A percentile compares a stretch with the other conserved stretches of the same genome.
Evolutionary conservation across 2,329 filamentous ascomycete genomes (phyloP).

Genomic region (Hawksworthiomyces lignivorus): DNA sequence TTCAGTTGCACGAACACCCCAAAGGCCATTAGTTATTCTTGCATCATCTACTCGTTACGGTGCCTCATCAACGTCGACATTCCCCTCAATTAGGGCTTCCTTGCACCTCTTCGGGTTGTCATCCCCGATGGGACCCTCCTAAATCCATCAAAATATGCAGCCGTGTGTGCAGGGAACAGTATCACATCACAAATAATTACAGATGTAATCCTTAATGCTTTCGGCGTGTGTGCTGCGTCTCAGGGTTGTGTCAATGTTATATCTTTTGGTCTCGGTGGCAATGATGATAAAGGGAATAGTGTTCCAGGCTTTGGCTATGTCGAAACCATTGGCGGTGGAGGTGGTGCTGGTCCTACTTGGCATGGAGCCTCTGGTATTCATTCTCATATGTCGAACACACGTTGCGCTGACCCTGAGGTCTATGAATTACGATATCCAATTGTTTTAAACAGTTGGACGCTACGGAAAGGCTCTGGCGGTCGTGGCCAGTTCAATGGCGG

Average conservation of each 20-base stretch:
- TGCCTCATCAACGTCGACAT: slow-evolving; percentile 28
- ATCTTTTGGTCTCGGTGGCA: slow-evolving; percentile 17
- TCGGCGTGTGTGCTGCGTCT: slow-evolving; percentile 17
- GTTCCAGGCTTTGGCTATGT: slow-evolving; percentile 15
- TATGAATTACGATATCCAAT: slow-evolving; percentile 28
- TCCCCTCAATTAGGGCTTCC: slow-evolving; percentile 31
- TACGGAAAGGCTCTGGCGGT: slow-evolving; percentile 23
- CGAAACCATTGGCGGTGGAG: slow-evolving; percentile 25
- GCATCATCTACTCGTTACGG: slow-evolving; percentile 29
- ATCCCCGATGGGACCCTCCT: slow-evolving; percentile 25
- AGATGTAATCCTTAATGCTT: slow-evolving; percentile 25
- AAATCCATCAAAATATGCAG: slow-evolving; percentile 19
- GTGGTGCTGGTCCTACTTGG: slow-evolving; percentile 23
- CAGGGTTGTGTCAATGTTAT: slow-evolving; percentile 25
- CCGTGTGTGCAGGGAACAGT: slow-evolving; percentile 33
- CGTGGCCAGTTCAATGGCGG: slow-evolving; percentile 23
- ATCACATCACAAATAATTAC: slow-evolving; percentile 24
- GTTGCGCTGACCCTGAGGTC: slow-evolving; percentile 24
- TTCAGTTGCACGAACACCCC: slow-evolving; percentile 34
- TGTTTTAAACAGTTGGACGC: slow-evolving; percentile 22
- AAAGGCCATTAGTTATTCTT: slow-evolving; percentile 12
- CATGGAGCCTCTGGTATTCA: slow-evolving; percentile 22
- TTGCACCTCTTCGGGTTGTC: slow-evolving; percentile 24
- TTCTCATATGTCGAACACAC: slow-evolving; percentile 24
- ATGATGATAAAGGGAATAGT: not conserved